Percentiles rank a stretch among this genome's conserved stretches.
Conservation (phyloP, 129 eudicot species). For the Arctium minus region DNA sequence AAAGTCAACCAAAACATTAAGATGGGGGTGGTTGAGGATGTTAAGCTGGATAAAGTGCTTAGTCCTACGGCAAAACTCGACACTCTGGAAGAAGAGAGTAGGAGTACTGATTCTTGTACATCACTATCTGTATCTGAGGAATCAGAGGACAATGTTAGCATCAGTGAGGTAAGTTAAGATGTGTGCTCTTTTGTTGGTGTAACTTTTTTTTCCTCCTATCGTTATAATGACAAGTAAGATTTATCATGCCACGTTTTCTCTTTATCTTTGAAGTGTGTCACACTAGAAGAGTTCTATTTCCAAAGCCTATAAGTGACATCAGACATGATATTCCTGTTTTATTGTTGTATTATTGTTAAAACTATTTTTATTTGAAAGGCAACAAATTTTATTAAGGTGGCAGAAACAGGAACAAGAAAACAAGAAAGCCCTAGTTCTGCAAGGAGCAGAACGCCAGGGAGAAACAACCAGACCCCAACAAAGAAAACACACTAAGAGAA, state of each 20-base stretch:
- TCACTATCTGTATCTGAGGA: conserved; percentile 36
- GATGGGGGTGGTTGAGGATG: conserved; percentile 29
- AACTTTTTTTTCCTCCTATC: neutral
- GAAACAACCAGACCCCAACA: too few relatives aligned
- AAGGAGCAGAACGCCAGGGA: neutral
- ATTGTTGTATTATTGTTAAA: neutral
- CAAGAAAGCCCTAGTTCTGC: too few relatives aligned
- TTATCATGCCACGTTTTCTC: neutral
- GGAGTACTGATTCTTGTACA: conserved; percentile 44
- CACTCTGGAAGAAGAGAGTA: conserved; percentile 57
- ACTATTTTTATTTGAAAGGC: neutral
- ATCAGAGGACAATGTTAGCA: conserved; percentile 38
- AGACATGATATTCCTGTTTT: neutral
- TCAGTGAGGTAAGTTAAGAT: conserved; percentile 38
- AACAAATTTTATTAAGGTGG: too few relatives aligned
- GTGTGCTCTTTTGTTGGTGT: neutral
- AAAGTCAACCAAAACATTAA: conserved; percentile 45
- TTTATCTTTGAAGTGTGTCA: neutral
- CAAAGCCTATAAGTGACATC: neutral
- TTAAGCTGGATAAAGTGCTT: conserved; percentile 27
- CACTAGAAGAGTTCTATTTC: neutral
- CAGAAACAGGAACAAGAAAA: too few relatives aligned
- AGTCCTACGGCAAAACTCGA: conserved; percentile 31
- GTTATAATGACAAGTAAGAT: neutral
- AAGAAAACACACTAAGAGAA: too few relatives aligned